phyloP scores from a whole-genome alignment of 371 early-diverging fungal species.

The Conidiobolus coronatus region DNA sequence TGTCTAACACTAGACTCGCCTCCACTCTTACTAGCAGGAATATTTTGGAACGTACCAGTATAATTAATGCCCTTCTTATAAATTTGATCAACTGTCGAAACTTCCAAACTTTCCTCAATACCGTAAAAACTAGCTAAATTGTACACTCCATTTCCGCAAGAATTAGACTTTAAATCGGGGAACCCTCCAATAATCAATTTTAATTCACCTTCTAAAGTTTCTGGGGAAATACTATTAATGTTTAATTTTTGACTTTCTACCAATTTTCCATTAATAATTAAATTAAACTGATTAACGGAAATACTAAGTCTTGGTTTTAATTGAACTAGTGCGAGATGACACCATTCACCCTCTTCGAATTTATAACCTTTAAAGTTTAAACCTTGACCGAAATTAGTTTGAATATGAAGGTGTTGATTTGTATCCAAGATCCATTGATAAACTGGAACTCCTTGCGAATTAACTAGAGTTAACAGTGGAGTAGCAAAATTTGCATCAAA shows the following conservation, averaged over 20 bases:
- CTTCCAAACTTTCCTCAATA: conserved; percentile 28
- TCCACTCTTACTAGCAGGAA: conserved; percentile 10
- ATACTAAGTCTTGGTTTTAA: conserved; percentile 25
- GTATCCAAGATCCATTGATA: conserved; percentile 21
- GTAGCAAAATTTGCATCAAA: conserved; percentile 17
- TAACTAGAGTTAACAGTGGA: conserved; percentile 26
- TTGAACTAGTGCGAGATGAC: conserved; percentile 44
- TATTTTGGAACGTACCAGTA: conserved; percentile 33
- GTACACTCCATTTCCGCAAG: conserved; percentile 21
- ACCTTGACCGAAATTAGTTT: conserved; percentile 22
- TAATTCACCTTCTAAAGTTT: conserved; percentile 15
- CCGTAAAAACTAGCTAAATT: conserved; percentile 42
- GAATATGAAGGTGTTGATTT: conserved; percentile 21
- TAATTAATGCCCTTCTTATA: conserved; percentile 36
- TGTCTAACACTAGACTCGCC: too few species aligned
- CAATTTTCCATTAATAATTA: conserved; percentile 37
- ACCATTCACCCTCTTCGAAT: conserved; percentile 38
- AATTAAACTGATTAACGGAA: conserved; percentile 22
- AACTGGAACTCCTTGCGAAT: conserved; percentile 14
- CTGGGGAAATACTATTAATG: conserved; percentile 17
- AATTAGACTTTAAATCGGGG: conserved; percentile 7
- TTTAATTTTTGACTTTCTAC: conserved; percentile 27
- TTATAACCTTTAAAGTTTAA: conserved; percentile 20
- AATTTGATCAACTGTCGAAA: conserved; percentile 21
- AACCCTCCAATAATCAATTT: conserved; percentile 15